phyloP scores from a whole-genome alignment of 768 basidiomycete genomes.

The Agaricus subrufescens region DNA sequence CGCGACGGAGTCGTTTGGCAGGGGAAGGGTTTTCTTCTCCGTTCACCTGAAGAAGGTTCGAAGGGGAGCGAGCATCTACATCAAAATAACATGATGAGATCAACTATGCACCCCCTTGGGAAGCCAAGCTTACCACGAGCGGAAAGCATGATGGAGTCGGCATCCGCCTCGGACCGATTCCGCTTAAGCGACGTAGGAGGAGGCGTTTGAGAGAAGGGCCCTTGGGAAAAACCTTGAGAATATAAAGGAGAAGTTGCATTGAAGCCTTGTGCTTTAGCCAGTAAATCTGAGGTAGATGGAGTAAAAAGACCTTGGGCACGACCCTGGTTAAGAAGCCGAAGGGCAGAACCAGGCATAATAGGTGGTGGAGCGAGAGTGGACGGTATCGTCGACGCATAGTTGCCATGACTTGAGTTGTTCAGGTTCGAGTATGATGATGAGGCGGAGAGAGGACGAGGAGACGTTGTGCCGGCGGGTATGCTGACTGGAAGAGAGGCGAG shows the following conservation, averaged over 20 bases:
- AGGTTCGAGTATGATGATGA: conserved; percentile 63
- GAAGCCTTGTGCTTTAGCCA: conserved; percentile 43
- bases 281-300: conserved; percentile 67
- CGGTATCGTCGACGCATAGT: conserved; percentile 40
- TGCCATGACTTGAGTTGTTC: conserved; percentile 28
- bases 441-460: conserved; percentile 63
- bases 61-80: conserved; percentile 46
- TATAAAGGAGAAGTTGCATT: conserved; percentile 49
- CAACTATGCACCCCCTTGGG: neutral
- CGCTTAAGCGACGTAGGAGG: conserved; percentile 40
- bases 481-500: conserved; percentile 62
- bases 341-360: conserved; percentile 84
- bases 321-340: conserved; percentile 79
- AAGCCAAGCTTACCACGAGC: conserved; percentile 15
- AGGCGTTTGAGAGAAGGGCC: conserved; percentile 48
- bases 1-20: conserved; percentile 66
- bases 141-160: conserved; percentile 27
- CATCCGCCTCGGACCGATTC: conserved; percentile 52
- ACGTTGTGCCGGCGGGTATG: conserved; percentile 40
- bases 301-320: conserved; percentile 84
- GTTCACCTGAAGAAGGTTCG: conserved; percentile 41
- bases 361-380: conserved; percentile 72
- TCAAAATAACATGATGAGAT: conserved; percentile 26
- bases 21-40: conserved; percentile 66
- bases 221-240: conserved; percentile 40